Conservation (phyloP, 495 filamentous ascomycete species). For the Daldinia grandis region DNA sequence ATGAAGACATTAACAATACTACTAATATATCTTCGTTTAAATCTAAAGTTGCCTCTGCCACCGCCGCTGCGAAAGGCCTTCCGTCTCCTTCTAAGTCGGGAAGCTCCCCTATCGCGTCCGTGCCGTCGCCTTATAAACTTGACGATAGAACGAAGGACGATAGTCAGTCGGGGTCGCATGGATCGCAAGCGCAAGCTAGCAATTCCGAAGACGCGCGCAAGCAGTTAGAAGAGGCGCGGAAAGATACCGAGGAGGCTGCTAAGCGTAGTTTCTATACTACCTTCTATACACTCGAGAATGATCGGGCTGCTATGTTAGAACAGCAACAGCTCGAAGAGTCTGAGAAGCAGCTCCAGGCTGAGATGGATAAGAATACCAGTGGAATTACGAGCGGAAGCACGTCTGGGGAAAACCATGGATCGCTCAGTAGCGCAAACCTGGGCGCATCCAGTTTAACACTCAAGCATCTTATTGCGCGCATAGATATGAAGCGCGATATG, state of each 20-base stretch:
- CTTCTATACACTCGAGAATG: slow-evolving; percentile 94
- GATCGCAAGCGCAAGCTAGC: slow-evolving; percentile 61
- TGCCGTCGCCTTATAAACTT: slow-evolving; percentile 59
- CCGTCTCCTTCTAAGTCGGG: slow-evolving; percentile 66
- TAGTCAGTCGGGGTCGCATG: slow-evolving; percentile 45
- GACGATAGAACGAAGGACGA: slow-evolving; percentile 57
- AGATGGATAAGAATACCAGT: slow-evolving; percentile 75
- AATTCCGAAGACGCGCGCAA: slow-evolving; percentile 87
- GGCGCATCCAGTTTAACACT: slow-evolving; percentile 96
- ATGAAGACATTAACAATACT: slow-evolving; percentile 52
- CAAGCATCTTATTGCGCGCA: slow-evolving; percentile 94
- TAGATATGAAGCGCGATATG: slow-evolving; percentile 87
- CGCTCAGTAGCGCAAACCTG: slow-evolving; percentile 89
- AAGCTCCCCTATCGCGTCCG: slow-evolving; percentile 64
- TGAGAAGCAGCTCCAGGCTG: slow-evolving; percentile 92
- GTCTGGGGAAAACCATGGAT: slow-evolving; percentile 72
- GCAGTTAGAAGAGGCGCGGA: slow-evolving; percentile 92
- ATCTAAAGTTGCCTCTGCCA: slow-evolving; percentile 62
- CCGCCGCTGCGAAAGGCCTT: slow-evolving; percentile 54
- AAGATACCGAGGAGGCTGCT: slow-evolving; percentile 88
- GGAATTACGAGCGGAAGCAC: slow-evolving; percentile 57
- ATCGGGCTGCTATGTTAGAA: slow-evolving; percentile 94
- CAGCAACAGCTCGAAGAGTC: slow-evolving; percentile 97
- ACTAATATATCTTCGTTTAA: slow-evolving; percentile 65
- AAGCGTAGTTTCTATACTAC: slow-evolving; percentile 88